phyloP scores from a whole-genome alignment of 1,139 yeast genomes.

The Diutina pseudorugosa region DNA sequence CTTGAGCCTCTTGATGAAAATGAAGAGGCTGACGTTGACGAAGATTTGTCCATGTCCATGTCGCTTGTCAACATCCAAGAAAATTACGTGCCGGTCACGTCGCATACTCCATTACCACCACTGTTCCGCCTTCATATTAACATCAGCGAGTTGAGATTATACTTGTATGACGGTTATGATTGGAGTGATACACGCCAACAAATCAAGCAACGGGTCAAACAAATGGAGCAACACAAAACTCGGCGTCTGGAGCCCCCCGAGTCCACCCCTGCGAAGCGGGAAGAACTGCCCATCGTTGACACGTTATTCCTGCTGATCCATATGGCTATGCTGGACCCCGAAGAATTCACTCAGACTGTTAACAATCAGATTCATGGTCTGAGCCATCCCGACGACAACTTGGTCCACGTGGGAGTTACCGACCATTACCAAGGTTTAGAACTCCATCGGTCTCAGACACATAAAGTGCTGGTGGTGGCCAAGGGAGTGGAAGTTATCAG shows the following conservation, averaged over 20 bases:
- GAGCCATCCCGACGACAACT: neutral
- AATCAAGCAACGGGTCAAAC: constrained; percentile 49
- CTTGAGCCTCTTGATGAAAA: neutral
- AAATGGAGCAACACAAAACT: constrained; percentile 39
- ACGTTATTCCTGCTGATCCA: neutral
- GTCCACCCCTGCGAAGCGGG: neutral
- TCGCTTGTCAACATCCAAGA: neutral
- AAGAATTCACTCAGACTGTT: neutral
- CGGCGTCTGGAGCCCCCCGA: constrained; percentile 5
- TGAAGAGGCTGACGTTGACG: neutral
- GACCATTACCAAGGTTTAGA: constrained; percentile 32
- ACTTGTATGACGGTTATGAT: constrained; percentile 83
- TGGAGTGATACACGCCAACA: constrained; percentile 71
- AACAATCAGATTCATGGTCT: neutral
- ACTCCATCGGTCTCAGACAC: constrained; percentile 50
- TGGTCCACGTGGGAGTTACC: constrained; percentile 13
- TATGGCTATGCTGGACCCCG: constrained; percentile 3
- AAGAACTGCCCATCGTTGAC: neutral
- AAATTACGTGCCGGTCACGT: constrained; percentile 2
- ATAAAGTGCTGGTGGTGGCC: constrained; percentile 52
- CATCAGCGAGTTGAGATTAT: constrained; percentile 32
- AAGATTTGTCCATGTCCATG: neutral
- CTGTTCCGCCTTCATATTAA: constrained; percentile 23
- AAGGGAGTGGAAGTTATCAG: constrained; percentile 38
- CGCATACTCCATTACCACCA: constrained; percentile 6